phyloP scores from a whole-genome alignment of 106 monocot genomes.

The Gastrodia elata region DNA sequence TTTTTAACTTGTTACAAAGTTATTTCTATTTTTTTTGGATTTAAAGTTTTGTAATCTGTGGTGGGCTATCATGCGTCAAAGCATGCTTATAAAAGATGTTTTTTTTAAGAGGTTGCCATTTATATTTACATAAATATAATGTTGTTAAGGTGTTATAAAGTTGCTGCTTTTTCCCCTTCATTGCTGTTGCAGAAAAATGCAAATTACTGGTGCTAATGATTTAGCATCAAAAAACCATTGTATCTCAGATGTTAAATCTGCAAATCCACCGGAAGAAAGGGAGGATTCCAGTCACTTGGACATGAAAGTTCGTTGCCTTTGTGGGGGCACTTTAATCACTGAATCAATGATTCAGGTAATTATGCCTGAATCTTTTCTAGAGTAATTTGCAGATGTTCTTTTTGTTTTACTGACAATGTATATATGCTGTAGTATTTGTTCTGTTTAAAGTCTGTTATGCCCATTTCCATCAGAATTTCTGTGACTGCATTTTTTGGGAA shows the following conservation, averaged over 20 bases:
- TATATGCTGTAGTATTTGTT: not conserved
- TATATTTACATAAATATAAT: not conserved
- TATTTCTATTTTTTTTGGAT: not conserved
- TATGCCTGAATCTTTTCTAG: not conserved
- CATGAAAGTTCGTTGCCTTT: slow-evolving; percentile 64
- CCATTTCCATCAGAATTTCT: not conserved
- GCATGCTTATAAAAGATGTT: not conserved
- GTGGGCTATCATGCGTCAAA: not conserved
- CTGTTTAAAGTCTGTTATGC: not conserved
- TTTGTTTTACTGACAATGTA: not conserved
- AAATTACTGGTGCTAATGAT: slow-evolving; percentile 56
- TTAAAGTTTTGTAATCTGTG: not conserved
- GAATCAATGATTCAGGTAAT: slow-evolving; percentile 80
- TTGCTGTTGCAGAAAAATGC: slow-evolving; percentile 67
- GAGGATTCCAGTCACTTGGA: slow-evolving; percentile 30
- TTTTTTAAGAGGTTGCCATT: not conserved
- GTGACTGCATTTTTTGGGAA: not conserved
- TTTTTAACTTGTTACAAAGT: not conserved
- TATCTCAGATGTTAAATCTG: slow-evolving; percentile 36
- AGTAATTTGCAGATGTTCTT: not conserved
- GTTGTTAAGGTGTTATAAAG: not conserved
- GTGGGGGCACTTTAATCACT: slow-evolving; percentile 46
- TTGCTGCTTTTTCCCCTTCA: slow-evolving; percentile 4
- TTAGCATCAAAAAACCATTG: slow-evolving; percentile 58
- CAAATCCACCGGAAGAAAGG: slow-evolving; percentile 55